Base-by-base conservation (phyloP, 2,329 filamentous ascomycete species). In the Rhytidhysteron rufulum region DNA sequence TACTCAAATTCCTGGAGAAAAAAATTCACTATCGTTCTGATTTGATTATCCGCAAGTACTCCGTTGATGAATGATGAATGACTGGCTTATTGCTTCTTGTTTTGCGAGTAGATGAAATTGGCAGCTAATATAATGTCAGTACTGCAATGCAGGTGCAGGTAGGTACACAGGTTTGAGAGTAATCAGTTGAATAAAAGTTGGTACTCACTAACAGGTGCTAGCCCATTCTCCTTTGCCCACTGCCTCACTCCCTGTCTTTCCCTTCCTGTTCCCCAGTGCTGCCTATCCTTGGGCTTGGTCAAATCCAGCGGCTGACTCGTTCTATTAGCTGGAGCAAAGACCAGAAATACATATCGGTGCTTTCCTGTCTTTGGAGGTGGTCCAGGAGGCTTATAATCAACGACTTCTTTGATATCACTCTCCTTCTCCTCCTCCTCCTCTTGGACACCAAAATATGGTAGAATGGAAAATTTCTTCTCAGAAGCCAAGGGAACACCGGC, bases 271-370 rank as follows among this genome's bases (percentile, higher is more conserved):
- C 77, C 78, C 78, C 77, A 80, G 54, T 78, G 72, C 57, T 73
- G 64, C 25, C 75, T 58, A n/a, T 73, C 67, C 36, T 62, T 57
- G 1, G 78, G 77, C 43, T 58, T 67, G 13, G 57, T 69, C 43
- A 78, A 48, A 44, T 70, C 52, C 36, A 73, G 39, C 16, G 51
- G 48, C 40, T 66, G 61, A 10, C 54, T 66, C 7, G 71, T 72
- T 6, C 67, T 65, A 40, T 74, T 74, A 41, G 44, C 55, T 11
- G 62, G 70, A 48, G 57, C 69, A 41, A 79, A 63, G 5, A 75
- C 65, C 4, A 78, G 60, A 46, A 80, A 77, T 3, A 80, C 72
- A 54, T 80, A 80, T 39, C 78, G 66, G 50, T 80, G 77, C 50
- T 73, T 72, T 3, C 76, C 75, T 0, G 77, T 80, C 59, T 75